phyloP scores from a whole-genome alignment of 805 yeast species.

The Monosporozyma solicola region DNA sequence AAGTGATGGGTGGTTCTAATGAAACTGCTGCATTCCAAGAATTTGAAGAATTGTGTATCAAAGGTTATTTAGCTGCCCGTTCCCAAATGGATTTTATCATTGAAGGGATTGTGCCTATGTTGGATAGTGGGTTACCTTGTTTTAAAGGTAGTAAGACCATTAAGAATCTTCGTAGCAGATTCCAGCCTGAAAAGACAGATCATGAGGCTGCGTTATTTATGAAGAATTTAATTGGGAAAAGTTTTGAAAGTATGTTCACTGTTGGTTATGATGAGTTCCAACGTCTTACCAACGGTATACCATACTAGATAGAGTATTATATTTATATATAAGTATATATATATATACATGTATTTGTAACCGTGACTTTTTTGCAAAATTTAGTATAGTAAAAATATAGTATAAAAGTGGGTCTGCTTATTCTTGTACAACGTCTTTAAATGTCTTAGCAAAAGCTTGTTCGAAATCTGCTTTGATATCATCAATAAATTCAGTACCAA shows the following conservation, averaged over 20 bases:
- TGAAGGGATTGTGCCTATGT: constrained; percentile 83
- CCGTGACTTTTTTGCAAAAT: not conserved
- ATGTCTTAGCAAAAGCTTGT: constrained; percentile 57
- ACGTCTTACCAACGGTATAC: constrained; percentile 92
- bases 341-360: not conserved
- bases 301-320: constrained; percentile 42
- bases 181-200: constrained; percentile 72
- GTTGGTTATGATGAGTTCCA: constrained; percentile 98
- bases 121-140: constrained; percentile 92
- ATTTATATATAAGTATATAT: not conserved
- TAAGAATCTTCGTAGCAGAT: constrained; percentile 63
- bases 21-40: constrained; percentile 80
- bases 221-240: constrained; percentile 65
- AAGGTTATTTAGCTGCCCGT: constrained; percentile 81
- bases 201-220: constrained; percentile 76
- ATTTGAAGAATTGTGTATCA: constrained; percentile 93
- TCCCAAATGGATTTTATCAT: constrained; percentile 81
- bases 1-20: constrained; percentile 87
- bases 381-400: not conserved
- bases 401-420: not conserved
- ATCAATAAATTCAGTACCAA: constrained; percentile 86
- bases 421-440: constrained; percentile 23
- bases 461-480: constrained; percentile 86
- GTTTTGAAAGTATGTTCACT: constrained; percentile 82
- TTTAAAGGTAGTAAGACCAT: constrained; percentile 80